Base-by-base conservation (phyloP, 805 yeast genomes). In the Candida dajiaensis region DNA sequence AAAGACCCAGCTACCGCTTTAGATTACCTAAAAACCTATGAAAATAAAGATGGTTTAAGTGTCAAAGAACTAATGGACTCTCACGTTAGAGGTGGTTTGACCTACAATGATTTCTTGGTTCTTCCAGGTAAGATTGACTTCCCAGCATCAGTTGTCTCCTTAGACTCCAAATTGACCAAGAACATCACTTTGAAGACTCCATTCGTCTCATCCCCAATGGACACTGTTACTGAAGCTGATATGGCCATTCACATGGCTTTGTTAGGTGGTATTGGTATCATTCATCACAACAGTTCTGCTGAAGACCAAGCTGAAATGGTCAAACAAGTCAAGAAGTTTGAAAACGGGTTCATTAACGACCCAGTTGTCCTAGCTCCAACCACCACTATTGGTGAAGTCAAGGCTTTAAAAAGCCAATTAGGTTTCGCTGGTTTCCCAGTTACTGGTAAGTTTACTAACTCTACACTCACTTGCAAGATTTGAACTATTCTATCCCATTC, bases 291-390 rank as follows among this genome's bases (percentile, higher is more conserved):
- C 78, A 90, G 97, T 74, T 68, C 96, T 49, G 78, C 95, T 49
- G 98, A 92, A 47, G 98, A 89, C 68, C 99, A 94, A 74, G 99
- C 99, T 50, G 96, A 81, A 58, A 94, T 94, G 98, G 99, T 94
- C 52, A 85, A 78, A 69, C 87, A 86, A 72, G 99, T 94, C 59
- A 94, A 94, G 80, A 89, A 86, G 70, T 94, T 74, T 73, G 99
- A 94, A 76, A 94, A 94, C 68, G 99, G 99, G 33, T 94, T 94
- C 77, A 94, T 94, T 65, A 85, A 85, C 62, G 94, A 89, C 62
- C 99, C 97, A 40, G 80, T 92, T 52, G 97, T 88, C 48, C 80
- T 94, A 53, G 61, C 85, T 40, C 95, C 97, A 51, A 61, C 70
- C 22, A 68, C 73, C 54, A 84, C 96, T 47, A 94, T 94, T 58